Percentiles rank a stretch among this genome's conserved stretches.
Evolutionary conservation across 2,329 filamentous ascomycete genomes (phyloP).

Genomic region (Penicillium decumbens): DNA sequence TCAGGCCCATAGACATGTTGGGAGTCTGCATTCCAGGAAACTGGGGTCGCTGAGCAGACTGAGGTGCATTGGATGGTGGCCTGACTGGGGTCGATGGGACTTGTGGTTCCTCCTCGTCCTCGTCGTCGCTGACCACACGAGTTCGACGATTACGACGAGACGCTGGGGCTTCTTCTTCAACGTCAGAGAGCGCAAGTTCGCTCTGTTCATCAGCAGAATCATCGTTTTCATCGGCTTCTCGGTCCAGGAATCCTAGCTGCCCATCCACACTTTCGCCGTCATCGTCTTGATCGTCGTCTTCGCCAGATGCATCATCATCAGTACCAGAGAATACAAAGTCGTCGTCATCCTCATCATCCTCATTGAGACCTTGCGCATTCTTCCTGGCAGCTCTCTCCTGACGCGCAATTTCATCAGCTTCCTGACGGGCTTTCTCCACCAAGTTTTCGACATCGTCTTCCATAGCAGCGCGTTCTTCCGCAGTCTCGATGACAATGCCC

Average conservation of each 20-base stretch:
- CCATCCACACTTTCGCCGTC: slow-evolving; percentile 20
- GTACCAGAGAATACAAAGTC: slow-evolving; percentile 47
- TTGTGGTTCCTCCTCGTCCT: slow-evolving; percentile 50
- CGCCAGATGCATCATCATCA: slow-evolving; percentile 40
- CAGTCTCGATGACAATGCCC: slow-evolving; percentile 75
- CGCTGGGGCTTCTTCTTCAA: slow-evolving; percentile 46
- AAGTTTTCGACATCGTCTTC: slow-evolving; percentile 82
- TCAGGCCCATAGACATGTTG: slow-evolving; percentile 60
- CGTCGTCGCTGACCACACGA: slow-evolving; percentile 64
- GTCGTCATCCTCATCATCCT: slow-evolving; percentile 51
- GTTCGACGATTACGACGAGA: slow-evolving; percentile 48
- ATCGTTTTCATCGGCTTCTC: slow-evolving; percentile 44
- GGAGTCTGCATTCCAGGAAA: slow-evolving; percentile 62
- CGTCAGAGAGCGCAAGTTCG: slow-evolving; percentile 32
- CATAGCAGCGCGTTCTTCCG: slow-evolving; percentile 79
- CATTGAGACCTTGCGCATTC: slow-evolving; percentile 52
- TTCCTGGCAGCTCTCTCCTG: slow-evolving; percentile 70
- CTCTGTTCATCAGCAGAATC: slow-evolving; percentile 32
- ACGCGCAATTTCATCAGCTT: slow-evolving; percentile 73
- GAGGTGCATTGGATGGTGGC: slow-evolving; percentile 25
- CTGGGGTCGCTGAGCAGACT: slow-evolving; percentile 47
- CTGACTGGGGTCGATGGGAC: slow-evolving; percentile 32
- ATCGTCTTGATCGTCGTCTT: slow-evolving; percentile 34
- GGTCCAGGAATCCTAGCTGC: slow-evolving; percentile 22
- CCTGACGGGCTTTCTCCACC: slow-evolving; percentile 73